Base-by-base conservation (phyloP, 495 filamentous ascomycete genomes). In the Trichoderma asperelloides region DNA sequence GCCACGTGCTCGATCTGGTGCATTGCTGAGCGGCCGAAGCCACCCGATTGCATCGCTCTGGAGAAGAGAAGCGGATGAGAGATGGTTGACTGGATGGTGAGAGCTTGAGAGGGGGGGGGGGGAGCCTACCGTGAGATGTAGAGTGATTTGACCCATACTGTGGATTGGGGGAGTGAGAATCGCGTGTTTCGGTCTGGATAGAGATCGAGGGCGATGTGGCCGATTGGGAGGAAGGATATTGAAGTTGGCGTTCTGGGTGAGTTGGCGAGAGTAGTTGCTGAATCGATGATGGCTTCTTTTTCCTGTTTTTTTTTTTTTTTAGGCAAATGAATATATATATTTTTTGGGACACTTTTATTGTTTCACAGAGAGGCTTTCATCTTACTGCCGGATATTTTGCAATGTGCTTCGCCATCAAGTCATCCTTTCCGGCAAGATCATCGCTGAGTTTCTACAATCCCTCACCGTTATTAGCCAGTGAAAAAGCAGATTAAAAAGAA, bases 11-110 rank as follows among this genome's bases (percentile, higher is more conserved):
- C 78, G 16, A 71, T 68, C 28, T 71, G 72, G 41, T 74, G 72
- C 75, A 79, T 78, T 25, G 78, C 72, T 5, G 74, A 75, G n/a
- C 71, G 67, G n/a, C 78, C 78, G 25, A 77, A 69, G 28, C 78
- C 78, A 45, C 68, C 68, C 18, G 69, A 68, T 66, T 78, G 78
- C 27, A 80, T 65, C 0, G 70, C 72, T 11, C 62, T 64, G 40
- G 21, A 13, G 28, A 11, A 37, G 41, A 18, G 16, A 16, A 18
- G 4, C n/a, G 5, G n/a, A 62, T 63, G 15, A 63, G 62, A 18
- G 15, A 1, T 16, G 3, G 16, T 2, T 63, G 4, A 37, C 9
- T 25, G 15, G 23, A 6, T 1, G 1, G 0, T n/a, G 5, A 4
- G 15, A 13, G 15, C 21, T 41, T 63, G 62, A 37, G 28, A 45